phyloP scores from a whole-genome alignment of 2,329 filamentous ascomycete species.

The Colletotrichum somersetense region DNA sequence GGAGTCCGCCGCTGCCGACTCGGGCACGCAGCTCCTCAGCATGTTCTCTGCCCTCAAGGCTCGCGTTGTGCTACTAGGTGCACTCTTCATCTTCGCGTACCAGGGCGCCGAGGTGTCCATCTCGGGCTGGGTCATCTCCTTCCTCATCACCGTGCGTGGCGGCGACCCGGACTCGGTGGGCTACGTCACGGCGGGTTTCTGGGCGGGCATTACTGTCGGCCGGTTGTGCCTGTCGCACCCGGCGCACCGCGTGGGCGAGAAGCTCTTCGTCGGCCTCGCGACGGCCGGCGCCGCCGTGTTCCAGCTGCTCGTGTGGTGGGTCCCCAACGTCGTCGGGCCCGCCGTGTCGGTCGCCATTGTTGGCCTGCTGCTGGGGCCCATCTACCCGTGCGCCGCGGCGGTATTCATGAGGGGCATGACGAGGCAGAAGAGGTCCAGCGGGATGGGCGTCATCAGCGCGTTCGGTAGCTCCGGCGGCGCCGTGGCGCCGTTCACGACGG shows the following conservation, averaged over 20 bases:
- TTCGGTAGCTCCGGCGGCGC: slow-evolving; percentile 79
- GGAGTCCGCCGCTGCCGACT: slow-evolving; percentile 44
- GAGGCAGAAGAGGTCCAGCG: slow-evolving; percentile 70
- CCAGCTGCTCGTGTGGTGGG: slow-evolving; percentile 82
- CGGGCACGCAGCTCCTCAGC: slow-evolving; percentile 51
- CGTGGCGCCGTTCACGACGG: slow-evolving; percentile 74
- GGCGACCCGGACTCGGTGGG: slow-evolving; percentile 79
- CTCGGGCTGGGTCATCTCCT: slow-evolving; percentile 89
- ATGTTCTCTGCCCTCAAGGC: slow-evolving; percentile 64
- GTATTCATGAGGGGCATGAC: slow-evolving; percentile 73
- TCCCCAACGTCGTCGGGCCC: slow-evolving; percentile 80
- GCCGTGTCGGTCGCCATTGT: slow-evolving; percentile 77
- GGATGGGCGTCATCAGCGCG: slow-evolving; percentile 76
- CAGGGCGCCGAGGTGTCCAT: slow-evolving; percentile 88
- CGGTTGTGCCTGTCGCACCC: slow-evolving; percentile 78
- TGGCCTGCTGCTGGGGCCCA: slow-evolving; percentile 80
- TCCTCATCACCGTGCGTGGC: slow-evolving; percentile 78
- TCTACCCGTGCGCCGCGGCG: slow-evolving; percentile 80
- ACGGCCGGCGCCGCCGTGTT: slow-evolving; percentile 73
- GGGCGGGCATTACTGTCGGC: slow-evolving; percentile 81
- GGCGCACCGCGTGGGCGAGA: slow-evolving; percentile 78
- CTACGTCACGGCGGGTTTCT: slow-evolving; percentile 81
- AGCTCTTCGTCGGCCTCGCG: slow-evolving; percentile 73
- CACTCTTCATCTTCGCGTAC: slow-evolving; percentile 87
- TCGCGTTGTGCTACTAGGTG: slow-evolving; percentile 77